Conservation (phyloP, 208 protist genomes). For the Crithidia brevicula region DNA sequence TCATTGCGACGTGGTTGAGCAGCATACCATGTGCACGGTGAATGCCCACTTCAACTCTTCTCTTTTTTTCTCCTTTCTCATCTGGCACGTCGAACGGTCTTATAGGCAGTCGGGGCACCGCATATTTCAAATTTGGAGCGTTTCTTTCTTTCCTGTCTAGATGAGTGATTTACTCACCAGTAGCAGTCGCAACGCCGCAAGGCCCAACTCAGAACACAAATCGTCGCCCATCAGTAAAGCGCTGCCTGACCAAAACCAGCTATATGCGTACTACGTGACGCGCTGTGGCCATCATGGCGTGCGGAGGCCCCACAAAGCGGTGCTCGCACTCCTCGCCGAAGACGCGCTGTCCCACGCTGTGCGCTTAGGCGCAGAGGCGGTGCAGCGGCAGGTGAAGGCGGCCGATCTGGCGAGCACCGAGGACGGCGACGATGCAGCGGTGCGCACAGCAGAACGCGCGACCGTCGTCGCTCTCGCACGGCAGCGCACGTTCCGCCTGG, state of each 20-base stretch:
- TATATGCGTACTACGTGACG: constrained; percentile 69
- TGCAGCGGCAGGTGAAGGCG: constrained; percentile 33
- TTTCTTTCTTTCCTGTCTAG: no score
- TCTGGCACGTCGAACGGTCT: no score
- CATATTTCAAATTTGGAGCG: no score
- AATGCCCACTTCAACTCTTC: no score
- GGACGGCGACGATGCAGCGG: constrained; percentile 6
- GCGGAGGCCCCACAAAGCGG: constrained; percentile 50
- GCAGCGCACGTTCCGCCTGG: constrained; percentile 34
- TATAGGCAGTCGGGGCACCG: no score
- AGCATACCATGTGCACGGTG: no score
- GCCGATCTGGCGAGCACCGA: constrained; percentile 46
- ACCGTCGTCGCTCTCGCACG: constrained; percentile 33
- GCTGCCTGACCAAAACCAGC: constrained; percentile 64
- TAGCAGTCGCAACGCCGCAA: background rate
- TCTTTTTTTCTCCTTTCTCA: no score
- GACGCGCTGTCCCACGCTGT: constrained; percentile 43
- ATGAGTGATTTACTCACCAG: no score
- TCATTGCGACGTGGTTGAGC: no score
- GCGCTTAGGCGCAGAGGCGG: constrained; percentile 39
- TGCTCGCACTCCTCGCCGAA: constrained; percentile 56
- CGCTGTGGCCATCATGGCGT: constrained; percentile 64
- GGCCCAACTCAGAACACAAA: background rate
- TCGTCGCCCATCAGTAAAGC: background rate
- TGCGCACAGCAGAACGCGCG: constrained; percentile 10